Evolutionary conservation across 805 yeast genomes (phyloP), one percentile per base, ranked within the genome.

Genomic region (Candida manassasensis): DNA sequence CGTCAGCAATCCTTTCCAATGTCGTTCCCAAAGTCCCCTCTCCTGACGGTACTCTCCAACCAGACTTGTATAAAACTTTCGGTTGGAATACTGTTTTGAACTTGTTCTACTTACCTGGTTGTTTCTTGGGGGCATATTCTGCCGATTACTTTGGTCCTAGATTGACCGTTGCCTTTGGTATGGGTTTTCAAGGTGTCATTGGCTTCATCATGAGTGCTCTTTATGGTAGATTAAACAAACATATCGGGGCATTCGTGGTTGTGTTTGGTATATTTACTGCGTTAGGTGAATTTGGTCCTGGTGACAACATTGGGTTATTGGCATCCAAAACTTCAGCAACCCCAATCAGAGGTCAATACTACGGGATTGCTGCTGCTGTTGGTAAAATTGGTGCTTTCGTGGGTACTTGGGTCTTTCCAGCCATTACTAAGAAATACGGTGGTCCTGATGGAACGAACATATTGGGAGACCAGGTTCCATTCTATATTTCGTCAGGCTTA

Each of bases 141-240:
- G 73, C 95, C n/a, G 97, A 90, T 60, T 84, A 76, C 59, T 52
- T 88, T 39, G 97, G 97, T n/a, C 96, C 97, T 37, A 75, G 96
- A 59, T 56, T 83, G 42, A 84, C 96, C 7, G 62, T 87, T 29
- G 73, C 69, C 21, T 36, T 67, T 38, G 97, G 96, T 52, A 79
- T 86, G 16, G 45, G 69, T 33, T 43, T 74, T 27, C 97, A 90
- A 65, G 88, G 86, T 7, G 63, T 80, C 29, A 63, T 90, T 42
- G 97, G 96, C 15, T 84, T 73, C 55, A 74, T 80, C 49, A 82
- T 90, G 88, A 87, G 95, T 36, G 90, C 81, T 15, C 61, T 71
- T 32, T 79, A 82, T 52, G 63, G 67, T 19, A 51, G 55, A 18
- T 68, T 90, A 47, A 66, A 68, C 41, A 50, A 73, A 26, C 74